Conservation (phyloP, 2,329 filamentous ascomycete species). For the Aureobasidium sp. region DNA sequence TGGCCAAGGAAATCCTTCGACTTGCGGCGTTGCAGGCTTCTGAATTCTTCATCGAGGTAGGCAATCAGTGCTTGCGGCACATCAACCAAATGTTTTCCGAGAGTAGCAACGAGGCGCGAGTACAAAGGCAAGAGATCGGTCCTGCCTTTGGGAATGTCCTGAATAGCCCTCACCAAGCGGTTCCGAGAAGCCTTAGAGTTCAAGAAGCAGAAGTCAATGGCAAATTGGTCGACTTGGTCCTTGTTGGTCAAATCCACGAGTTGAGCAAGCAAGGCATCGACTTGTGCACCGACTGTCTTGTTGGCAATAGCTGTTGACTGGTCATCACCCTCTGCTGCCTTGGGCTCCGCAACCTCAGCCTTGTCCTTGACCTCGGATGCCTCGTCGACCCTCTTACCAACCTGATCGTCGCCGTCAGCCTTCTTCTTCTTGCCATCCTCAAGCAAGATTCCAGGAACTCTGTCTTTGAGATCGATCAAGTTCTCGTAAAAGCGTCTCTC, state of each 20-base stretch:
- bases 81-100: slow-evolving; percentile 90
- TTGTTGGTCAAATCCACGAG: slow-evolving; percentile 90
- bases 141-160: slow-evolving; percentile 90
- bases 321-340: slow-evolving; percentile 60
- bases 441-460: slow-evolving; percentile 86
- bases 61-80: slow-evolving; percentile 86
- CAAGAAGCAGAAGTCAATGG: slow-evolving; percentile 94
- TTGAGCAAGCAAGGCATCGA: slow-evolving; percentile 79
- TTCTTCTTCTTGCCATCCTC: slow-evolving; percentile 97
- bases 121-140: slow-evolving; percentile 86
- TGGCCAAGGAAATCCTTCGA: slow-evolving; percentile 96
- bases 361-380: slow-evolving; percentile 38
- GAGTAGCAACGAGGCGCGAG: slow-evolving; percentile 84
- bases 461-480: slow-evolving; percentile 86
- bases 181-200: slow-evolving; percentile 98
- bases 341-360: slow-evolving; percentile 38
- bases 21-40: slow-evolving; percentile 91
- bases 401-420: slow-evolving; percentile 68
- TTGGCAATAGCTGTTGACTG: slow-evolving; percentile 92
- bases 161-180: slow-evolving; percentile 82
- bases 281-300: slow-evolving; percentile 94
- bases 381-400: slow-evolving; percentile 60
- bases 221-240: slow-evolving; percentile 83
- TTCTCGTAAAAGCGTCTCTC: slow-evolving; percentile 98
- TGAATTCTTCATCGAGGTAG: slow-evolving; percentile 92